phyloP scores from a whole-genome alignment of 2,329 filamentous ascomycete genomes.

The Sporothrix variecibatus region DNA sequence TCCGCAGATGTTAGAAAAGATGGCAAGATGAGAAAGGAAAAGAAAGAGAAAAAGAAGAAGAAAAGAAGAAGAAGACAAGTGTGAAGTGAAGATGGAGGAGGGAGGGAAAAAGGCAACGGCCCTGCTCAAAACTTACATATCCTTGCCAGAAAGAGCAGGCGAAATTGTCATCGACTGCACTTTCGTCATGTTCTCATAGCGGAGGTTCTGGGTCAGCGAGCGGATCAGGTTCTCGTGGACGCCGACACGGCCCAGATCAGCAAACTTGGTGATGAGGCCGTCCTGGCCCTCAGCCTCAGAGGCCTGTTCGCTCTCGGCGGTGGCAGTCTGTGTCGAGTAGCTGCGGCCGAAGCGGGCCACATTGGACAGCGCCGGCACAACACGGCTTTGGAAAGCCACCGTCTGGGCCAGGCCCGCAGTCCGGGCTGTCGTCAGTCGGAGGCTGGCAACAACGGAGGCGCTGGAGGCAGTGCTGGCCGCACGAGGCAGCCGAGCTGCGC shows the following conservation, averaged over 20 bases:
- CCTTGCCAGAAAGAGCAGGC: conserved; percentile 74
- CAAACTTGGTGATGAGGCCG: conserved; percentile 40
- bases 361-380: not conserved
- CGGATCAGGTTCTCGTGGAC: conserved; percentile 67
- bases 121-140: conserved; percentile 64
- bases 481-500: conserved; percentile 29
- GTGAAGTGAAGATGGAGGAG: not conserved
- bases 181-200: conserved; percentile 84
- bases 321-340: conserved; percentile 23
- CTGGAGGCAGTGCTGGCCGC: conserved; percentile 19
- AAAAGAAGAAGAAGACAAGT: too few relatives aligned
- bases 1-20: conserved; percentile 20
- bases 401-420: conserved; percentile 2
- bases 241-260: conserved; percentile 47
- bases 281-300: not conserved
- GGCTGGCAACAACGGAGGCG: conserved; percentile 7
- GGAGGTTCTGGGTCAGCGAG: conserved; percentile 71
- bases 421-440: conserved; percentile 17
- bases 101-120: not conserved
- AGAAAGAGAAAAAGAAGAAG: not conserved
- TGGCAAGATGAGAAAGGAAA: not conserved
- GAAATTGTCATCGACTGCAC: conserved; percentile 85
- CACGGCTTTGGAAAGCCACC: not conserved
- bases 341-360: conserved; percentile 19
- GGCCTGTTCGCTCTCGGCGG: not conserved